A percentile compares a stretch with the other conserved stretches of the same genome.
Conservation (phyloP, 768 basidiomycete species). For the Paxillus rubicundulus region DNA sequence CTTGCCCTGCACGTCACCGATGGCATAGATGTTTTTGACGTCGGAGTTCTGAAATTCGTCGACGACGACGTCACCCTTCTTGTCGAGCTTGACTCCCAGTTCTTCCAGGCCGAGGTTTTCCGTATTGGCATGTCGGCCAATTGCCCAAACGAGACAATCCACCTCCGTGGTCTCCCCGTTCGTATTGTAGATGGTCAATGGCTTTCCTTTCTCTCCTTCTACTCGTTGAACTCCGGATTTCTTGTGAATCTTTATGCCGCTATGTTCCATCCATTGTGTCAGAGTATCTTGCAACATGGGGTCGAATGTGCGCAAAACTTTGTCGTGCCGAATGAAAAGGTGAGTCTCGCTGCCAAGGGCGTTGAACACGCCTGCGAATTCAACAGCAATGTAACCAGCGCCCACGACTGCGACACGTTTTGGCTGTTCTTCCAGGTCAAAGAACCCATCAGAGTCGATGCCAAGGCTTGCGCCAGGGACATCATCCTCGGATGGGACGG, state of each 20-base stretch:
- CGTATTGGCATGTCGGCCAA: slow-evolving; percentile 85
- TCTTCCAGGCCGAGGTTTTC: slow-evolving; percentile 74
- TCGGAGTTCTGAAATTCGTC: slow-evolving; percentile 89
- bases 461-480: slow-evolving; percentile 91
- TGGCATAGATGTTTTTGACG: slow-evolving; percentile 68
- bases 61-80: slow-evolving; percentile 81
- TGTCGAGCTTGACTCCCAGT: slow-evolving; percentile 69
- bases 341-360: slow-evolving; percentile 90
- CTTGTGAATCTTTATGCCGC: slow-evolving; percentile 88
- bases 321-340: slow-evolving; percentile 85
- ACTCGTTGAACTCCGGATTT: slow-evolving; percentile 70
- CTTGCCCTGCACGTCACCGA: slow-evolving; percentile 94
- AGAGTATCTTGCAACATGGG: slow-evolving; percentile 79
- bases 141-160: slow-evolving; percentile 90
- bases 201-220: slow-evolving; percentile 68
- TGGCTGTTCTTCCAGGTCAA: slow-evolving; percentile 86
- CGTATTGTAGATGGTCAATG: slow-evolving; percentile 74
- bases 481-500: slow-evolving; percentile 68
- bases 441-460: slow-evolving; percentile 95
- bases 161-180: slow-evolving; percentile 78
- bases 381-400: slow-evolving; percentile 97
- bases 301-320: slow-evolving; percentile 92
- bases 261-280: slow-evolving; percentile 91
- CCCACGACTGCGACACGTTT: slow-evolving; percentile 93
- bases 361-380: slow-evolving; percentile 93